Percentiles rank a stretch among this genome's conserved stretches.
phyloP scores from a whole-genome alignment of 306 rosid genomes.

The Begonia fuchsioides region DNA sequence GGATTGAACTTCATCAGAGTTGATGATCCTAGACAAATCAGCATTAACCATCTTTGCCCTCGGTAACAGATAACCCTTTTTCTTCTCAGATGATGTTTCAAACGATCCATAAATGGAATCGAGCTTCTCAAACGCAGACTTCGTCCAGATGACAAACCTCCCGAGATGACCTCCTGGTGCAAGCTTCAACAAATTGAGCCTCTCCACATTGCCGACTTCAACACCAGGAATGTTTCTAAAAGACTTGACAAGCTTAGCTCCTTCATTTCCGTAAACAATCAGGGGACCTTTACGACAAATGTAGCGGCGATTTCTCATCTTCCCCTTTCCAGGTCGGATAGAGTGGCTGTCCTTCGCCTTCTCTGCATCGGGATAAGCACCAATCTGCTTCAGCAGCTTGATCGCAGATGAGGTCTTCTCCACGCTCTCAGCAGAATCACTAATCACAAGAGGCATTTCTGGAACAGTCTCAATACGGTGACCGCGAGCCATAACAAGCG shows the following conservation, averaged over 20 bases:
- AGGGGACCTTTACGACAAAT: neutral
- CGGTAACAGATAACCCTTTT: neutral
- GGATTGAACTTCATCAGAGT: too few relatives aligned
- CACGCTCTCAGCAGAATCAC: neutral
- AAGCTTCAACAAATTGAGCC: neutral
- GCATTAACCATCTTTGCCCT: too few relatives aligned
- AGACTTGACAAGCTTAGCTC: neutral
- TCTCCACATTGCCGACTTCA: neutral
- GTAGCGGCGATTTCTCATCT: neutral
- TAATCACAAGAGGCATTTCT: neutral
- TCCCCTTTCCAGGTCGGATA: neutral
- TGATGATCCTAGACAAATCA: too few relatives aligned
- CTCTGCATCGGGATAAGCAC: too few relatives aligned
- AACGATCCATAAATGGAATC: neutral
- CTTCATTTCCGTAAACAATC: neutral
- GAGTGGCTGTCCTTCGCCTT: too few relatives aligned
- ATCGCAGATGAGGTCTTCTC: too few relatives aligned
- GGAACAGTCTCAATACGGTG: too few relatives aligned
- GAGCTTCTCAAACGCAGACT: neutral
- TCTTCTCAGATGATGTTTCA: neutral
- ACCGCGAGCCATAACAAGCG: neutral
- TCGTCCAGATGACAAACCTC: neutral
- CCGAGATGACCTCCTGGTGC: neutral
- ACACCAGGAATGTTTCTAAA: neutral
- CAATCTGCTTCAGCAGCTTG: too few relatives aligned